These are phyloP conservation scores for Rhizophora apiculata DNA, from an alignment of 345 rosid species.

Conservation along the genomic window DNA sequence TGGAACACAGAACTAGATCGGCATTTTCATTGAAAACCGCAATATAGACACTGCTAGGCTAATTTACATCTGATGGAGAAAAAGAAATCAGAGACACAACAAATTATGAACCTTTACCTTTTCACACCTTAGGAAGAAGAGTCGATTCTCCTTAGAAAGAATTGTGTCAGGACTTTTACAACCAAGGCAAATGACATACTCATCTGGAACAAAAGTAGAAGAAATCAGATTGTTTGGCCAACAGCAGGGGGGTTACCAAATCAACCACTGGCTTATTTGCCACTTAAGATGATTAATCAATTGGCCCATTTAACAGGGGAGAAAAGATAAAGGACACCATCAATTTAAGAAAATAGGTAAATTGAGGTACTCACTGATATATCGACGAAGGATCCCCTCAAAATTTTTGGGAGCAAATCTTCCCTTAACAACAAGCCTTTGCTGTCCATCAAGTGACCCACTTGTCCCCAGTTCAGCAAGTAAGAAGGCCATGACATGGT, in stretches of 20 bases:
- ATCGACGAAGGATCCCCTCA: constrained; percentile 81
- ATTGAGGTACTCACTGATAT: constrained; percentile 59
- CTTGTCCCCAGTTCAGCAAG: constrained; percentile 96
- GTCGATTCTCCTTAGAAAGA: constrained; percentile 37
- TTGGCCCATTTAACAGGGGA: background rate
- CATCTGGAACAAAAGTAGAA: constrained; percentile 24
- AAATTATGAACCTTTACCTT: constrained; percentile 22
- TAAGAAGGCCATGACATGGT: constrained; percentile 86
- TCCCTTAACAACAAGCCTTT: constrained; percentile 85
- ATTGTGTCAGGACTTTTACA: constrained; percentile 40
- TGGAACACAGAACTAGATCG: no score
- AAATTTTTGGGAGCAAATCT: constrained; percentile 91
- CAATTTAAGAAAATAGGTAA: no score
- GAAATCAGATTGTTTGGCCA: background rate
- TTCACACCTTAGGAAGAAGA: constrained; percentile 37
- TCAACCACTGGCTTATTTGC: background rate
- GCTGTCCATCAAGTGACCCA: constrained; percentile 94
- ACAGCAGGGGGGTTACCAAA: background rate
- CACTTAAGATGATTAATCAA: constrained; percentile 2
- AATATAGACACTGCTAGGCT: no score
- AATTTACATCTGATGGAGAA: no score
- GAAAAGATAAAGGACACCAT: background rate
- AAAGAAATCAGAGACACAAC: background rate
- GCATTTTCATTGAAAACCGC: no score
- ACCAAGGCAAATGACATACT: constrained; percentile 38